Evolutionary conservation across 345 rosid genomes (phyloP).

Genomic region (Lepidium sativum): DNA sequence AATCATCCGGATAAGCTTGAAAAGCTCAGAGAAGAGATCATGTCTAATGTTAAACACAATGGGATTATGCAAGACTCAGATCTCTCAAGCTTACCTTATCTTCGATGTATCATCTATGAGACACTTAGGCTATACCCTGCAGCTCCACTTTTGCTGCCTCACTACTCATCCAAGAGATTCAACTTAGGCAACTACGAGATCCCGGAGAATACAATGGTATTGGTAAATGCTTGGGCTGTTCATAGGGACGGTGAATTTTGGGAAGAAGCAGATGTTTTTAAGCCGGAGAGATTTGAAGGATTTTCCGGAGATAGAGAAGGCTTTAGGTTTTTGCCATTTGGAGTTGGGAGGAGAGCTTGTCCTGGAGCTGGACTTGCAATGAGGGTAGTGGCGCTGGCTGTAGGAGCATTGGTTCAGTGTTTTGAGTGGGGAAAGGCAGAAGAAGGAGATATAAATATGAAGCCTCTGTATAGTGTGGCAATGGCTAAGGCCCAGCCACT

Average conservation of each 20-base stretch:
- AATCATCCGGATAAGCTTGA: constrained; percentile 40
- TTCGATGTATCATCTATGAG: constrained; percentile 48
- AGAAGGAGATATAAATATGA: constrained; percentile 37
- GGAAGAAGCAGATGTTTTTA: constrained; percentile 41
- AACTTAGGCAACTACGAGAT: constrained; percentile 36
- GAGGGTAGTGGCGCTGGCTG: constrained; percentile 34
- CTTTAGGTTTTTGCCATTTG: constrained; percentile 45
- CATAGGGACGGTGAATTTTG: constrained; percentile 46
- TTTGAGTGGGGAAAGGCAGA: constrained; percentile 49
- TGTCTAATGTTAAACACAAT: constrained; percentile 21
- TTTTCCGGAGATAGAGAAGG: constrained; percentile 25
- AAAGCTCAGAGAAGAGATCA: constrained; percentile 43
- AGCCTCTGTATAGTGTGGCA: constrained; percentile 13
- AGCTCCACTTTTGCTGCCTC: constrained; percentile 47
- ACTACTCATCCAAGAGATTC: constrained; percentile 37
- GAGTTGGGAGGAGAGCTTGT: constrained; percentile 58
- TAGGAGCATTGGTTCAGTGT: constrained; percentile 47
- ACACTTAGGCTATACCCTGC: constrained; percentile 52
- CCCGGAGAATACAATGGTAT: constrained; percentile 33
- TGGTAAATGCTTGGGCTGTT: constrained; percentile 48
- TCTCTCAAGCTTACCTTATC: constrained; percentile 44
- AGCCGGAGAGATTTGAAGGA: constrained; percentile 51
- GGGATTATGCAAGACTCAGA: constrained; percentile 41
- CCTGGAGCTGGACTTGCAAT: constrained; percentile 52
- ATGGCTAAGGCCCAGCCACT: constrained; percentile 40